Evolutionary conservation across 1,284 basidiomycete genomes (phyloP), one percentile per base, ranked within the genome.

Genomic region (Puccinia horiana): DNA sequence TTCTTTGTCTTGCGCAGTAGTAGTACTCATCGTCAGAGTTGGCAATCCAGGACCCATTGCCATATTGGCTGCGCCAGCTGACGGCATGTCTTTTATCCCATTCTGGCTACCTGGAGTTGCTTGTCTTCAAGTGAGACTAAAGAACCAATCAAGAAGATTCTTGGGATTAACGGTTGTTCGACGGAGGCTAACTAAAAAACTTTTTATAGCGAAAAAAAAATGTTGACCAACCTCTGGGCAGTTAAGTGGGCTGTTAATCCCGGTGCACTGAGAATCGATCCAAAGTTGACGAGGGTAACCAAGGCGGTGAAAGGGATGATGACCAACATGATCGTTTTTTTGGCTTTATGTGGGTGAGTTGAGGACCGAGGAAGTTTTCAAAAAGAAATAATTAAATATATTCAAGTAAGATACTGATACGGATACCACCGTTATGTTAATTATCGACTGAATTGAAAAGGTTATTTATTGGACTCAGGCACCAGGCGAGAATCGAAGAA

Each of bases 301-400:
- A 61, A 61, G 58, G 23, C 35, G 58, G 58, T 35, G 58, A 61
- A 61, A 61, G 58, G 58, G 58, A 61, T 61, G 58, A 16, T 35
- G 58, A 61, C 11, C 58, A 61, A 61, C 58, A 61, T 61, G 58
- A n/a, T n/a, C n/a, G 32, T 35, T 61, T 12, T 61, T 61, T 61
- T 18, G 20, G 16, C 29, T 58, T 58, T 35, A 2, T 9, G 32
- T 35, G 11, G 18, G 29, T 32, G 14, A 23, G 49, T 5, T 23
- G 9, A 18, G 12, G 32, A 61, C 2, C 29, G 29, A 18, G 26
- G 58, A 61, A 35, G 26, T 61, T 35, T 1, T 26, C 29, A 32
- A 61, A 20, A 5, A 5, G 26, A 58, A 58, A 58, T 35, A 61
- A 35, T 9, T 56, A 8, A 18, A 29, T n/a, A n/a, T n/a, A n/a